These are phyloP conservation scores for Geotrichum cucujoidarum DNA, from an alignment of 1,139 yeast species.

Conservation along the genomic window DNA sequence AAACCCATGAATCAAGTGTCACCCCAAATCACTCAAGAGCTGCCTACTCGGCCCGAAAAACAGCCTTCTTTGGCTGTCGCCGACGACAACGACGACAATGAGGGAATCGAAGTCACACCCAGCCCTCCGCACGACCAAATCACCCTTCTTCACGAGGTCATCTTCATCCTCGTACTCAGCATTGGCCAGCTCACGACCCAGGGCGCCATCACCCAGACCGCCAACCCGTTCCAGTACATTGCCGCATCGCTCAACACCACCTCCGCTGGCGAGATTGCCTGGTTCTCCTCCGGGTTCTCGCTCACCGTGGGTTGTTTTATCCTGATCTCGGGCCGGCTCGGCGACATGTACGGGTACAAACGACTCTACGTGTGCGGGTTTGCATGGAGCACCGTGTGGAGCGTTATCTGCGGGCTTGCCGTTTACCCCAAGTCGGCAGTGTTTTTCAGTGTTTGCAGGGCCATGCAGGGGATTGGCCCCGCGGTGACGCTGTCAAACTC, in stretches of 20 bases:
- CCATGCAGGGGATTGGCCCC: slow-evolving; percentile 57
- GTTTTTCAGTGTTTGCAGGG: slow-evolving; percentile 51
- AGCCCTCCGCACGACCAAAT: slow-evolving; percentile 1
- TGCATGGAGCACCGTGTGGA: slow-evolving; percentile 46
- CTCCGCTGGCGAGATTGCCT: slow-evolving; percentile 50
- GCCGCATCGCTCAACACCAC: slow-evolving; percentile 35
- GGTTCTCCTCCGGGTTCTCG: slow-evolving; percentile 59
- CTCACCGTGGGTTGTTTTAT: slow-evolving; percentile 61
- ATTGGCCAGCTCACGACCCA: slow-evolving; percentile 49
- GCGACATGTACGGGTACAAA: slow-evolving; percentile 61
- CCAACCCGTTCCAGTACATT: slow-evolving; percentile 40
- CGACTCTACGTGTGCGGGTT: slow-evolving; percentile 46
- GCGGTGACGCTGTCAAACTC: slow-evolving; percentile 56
- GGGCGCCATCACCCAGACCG: slow-evolving; percentile 46
- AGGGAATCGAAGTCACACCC: neutral
- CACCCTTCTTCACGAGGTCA: slow-evolving; percentile 23
- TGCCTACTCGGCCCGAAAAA: too few species aligned
- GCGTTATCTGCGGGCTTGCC: slow-evolving; percentile 49
- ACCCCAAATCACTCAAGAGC: too few species aligned
- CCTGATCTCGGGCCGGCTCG: slow-evolving; percentile 55
- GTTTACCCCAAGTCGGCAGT: slow-evolving; percentile 39
- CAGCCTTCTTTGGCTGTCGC: too few species aligned
- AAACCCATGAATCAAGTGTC: too few species aligned
- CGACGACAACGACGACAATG: too few species aligned
- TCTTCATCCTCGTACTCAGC: slow-evolving; percentile 37